phyloP scores from a whole-genome alignment of 2,329 filamentous ascomycete genomes.

The Onygena corvina region DNA sequence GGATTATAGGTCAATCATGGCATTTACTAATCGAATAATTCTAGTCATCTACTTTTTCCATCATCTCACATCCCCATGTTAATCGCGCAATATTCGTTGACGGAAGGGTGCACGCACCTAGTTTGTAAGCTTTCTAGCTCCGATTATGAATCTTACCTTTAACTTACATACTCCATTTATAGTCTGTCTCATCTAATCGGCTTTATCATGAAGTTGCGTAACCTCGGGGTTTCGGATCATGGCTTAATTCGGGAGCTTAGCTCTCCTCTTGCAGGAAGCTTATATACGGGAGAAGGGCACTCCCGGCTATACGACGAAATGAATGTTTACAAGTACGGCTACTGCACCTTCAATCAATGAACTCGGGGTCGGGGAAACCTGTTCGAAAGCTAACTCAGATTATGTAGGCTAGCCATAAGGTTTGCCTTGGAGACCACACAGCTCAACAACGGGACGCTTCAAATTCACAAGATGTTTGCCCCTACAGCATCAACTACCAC shows the following conservation, averaged over 20 bases:
- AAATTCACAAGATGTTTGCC: conserved; percentile 40
- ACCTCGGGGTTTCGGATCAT: conserved; percentile 84
- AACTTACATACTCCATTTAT: background rate
- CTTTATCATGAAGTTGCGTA: conserved; percentile 85
- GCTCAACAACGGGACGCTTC: conserved; percentile 38
- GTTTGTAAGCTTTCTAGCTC: conserved; percentile 49
- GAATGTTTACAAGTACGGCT: conserved; percentile 60
- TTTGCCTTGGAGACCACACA: conserved; percentile 61
- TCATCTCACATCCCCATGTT: conserved; percentile 79
- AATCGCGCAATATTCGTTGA: conserved; percentile 95
- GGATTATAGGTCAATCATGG: background rate
- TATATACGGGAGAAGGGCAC: conserved; percentile 88
- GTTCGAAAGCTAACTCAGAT: background rate
- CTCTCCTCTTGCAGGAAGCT: conserved; percentile 71
- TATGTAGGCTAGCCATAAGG: conserved; percentile 50
- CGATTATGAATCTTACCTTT: background rate
- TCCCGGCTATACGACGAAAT: conserved; percentile 85
- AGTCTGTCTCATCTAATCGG: conserved; percentile 79
- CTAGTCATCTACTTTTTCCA: conserved; percentile 72
- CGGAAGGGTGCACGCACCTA: conserved; percentile 77
- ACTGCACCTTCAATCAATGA: background rate
- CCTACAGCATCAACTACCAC: conserved; percentile 17
- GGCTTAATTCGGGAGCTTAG: conserved; percentile 85
- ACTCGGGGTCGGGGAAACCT: no score
- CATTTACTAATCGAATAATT: background rate